Conservation (phyloP, 1,139 yeast genomes). For the Suhomyces terraborum region DNA sequence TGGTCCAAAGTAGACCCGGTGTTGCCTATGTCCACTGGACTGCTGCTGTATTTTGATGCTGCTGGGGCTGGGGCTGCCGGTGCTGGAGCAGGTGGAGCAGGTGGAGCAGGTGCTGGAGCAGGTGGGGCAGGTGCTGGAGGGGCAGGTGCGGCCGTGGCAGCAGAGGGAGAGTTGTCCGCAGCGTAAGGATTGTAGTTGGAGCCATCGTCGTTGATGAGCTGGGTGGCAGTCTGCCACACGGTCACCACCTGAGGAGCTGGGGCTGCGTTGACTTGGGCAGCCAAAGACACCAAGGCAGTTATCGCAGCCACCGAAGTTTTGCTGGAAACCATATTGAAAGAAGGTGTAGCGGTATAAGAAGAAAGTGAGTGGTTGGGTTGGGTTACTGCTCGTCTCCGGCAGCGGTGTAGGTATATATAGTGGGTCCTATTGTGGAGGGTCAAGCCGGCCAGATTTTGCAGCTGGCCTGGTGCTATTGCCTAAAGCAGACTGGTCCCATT, state of each 20-base stretch:
- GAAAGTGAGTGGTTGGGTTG: background rate
- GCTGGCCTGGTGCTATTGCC: no score
- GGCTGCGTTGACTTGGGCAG: conserved; percentile 16
- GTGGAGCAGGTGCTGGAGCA: background rate
- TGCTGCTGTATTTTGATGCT: conserved; percentile 2
- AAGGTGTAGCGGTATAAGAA: conserved; percentile 23
- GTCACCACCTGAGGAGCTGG: conserved; percentile 24
- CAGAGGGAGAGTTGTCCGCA: background rate
- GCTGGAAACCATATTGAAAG: conserved; percentile 19
- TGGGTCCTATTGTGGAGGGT: background rate
- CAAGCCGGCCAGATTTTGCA: no score
- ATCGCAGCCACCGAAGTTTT: conserved; percentile 8
- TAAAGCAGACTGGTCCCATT: conserved; percentile 1
- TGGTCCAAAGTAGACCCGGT: conserved; percentile 13
- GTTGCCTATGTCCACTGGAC: conserved; percentile 1
- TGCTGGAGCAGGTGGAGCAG: conserved; percentile 14
- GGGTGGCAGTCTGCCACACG: conserved; percentile 11
- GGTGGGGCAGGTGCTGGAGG: conserved; percentile 13
- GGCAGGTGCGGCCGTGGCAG: conserved; percentile 8
- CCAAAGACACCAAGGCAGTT: conserved; percentile 8
- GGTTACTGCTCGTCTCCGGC: background rate
- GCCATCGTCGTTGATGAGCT: conserved; percentile 8
- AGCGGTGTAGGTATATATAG: background rate
- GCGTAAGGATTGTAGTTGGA: conserved; percentile 1
- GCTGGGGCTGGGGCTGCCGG: conserved; percentile 3